These are phyloP conservation scores for Taxillus chinensis DNA, from an alignment of 164 flowering plant genomes.

Conservation along the genomic window DNA sequence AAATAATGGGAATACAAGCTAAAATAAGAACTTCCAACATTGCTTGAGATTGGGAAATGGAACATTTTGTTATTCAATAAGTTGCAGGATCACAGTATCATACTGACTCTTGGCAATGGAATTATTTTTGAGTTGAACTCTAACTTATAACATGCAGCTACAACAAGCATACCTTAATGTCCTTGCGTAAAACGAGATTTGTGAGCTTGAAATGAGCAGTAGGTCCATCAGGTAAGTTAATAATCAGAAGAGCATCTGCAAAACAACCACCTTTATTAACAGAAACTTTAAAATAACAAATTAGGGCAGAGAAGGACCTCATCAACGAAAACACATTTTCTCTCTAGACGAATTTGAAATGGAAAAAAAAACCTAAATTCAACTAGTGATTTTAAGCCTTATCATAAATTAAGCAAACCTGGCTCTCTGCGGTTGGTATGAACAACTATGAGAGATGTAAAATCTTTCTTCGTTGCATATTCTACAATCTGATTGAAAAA, in stretches of 20 bases:
- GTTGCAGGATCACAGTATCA: too few species aligned
- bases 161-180: slow-evolving; percentile 55
- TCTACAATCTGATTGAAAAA: slow-evolving; percentile 55
- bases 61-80: too few species aligned
- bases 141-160: too few species aligned
- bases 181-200: slow-evolving; percentile 71
- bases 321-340: too few species aligned
- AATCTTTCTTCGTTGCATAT: slow-evolving; percentile 73
- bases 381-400: neutral
- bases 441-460: slow-evolving; percentile 77
- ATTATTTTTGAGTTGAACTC: too few species aligned
- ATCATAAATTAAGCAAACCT: slow-evolving; percentile 32
- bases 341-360: neutral
- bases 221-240: slow-evolving; percentile 86
- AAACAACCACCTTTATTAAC: neutral
- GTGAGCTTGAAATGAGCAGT: slow-evolving; percentile 96
- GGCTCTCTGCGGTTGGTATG: slow-evolving; percentile 91
- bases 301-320: neutral
- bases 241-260: slow-evolving; percentile 73
- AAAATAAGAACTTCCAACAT: too few species aligned
- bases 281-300: neutral
- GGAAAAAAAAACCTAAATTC: neutral
- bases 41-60: too few species aligned
- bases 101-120: too few species aligned
- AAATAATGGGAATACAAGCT: too few species aligned